Conservation (phyloP, 352 stramenopile genomes). For the Aphanomyces euteiches region DNA sequence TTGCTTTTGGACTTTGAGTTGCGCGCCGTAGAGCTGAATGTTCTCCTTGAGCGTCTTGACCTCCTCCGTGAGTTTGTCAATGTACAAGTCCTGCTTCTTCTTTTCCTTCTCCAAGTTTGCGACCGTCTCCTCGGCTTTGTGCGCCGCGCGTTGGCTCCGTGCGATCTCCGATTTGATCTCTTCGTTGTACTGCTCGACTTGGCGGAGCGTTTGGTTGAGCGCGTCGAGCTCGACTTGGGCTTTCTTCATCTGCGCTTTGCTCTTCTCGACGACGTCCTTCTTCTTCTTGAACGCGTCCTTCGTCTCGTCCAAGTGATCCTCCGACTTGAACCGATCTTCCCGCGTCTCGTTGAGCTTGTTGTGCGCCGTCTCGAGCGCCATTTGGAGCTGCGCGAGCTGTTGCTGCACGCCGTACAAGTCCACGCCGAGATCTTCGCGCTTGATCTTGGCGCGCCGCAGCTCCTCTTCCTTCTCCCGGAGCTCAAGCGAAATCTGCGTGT, state of each 20-base stretch:
- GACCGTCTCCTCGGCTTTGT: slow-evolving; percentile 93
- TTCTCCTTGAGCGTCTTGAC: slow-evolving; percentile 86
- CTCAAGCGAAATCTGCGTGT: slow-evolving; percentile 65
- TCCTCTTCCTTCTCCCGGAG: slow-evolving; percentile 77
- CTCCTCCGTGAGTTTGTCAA: slow-evolving; percentile 89
- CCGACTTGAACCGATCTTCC: slow-evolving; percentile 60
- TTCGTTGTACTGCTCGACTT: slow-evolving; percentile 93
- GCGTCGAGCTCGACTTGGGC: slow-evolving; percentile 84
- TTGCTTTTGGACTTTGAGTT: slow-evolving; percentile 80
- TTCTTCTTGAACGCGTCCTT: slow-evolving; percentile 61
- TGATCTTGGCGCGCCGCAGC: slow-evolving; percentile 54
- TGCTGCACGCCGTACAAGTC: slow-evolving; percentile 93
- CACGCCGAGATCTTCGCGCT: slow-evolving; percentile 88
- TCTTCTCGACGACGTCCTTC: slow-evolving; percentile 57
- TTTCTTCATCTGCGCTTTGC: slow-evolving; percentile 68
- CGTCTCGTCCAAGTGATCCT: slow-evolving; percentile 69
- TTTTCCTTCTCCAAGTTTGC: slow-evolving; percentile 92
- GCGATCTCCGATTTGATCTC: slow-evolving; percentile 94
- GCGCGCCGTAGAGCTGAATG: slow-evolving; percentile 65
- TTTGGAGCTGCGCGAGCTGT: slow-evolving; percentile 90
- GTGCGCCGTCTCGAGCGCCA: slow-evolving; percentile 82
- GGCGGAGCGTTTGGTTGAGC: slow-evolving; percentile 73
- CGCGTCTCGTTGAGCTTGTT: slow-evolving; percentile 60
- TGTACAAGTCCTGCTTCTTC: slow-evolving; percentile 92
- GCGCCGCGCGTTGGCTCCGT: slow-evolving; percentile 85